Base-by-base conservation (phyloP, 192 early-diverging fungal genomes). In the Rhizophagus prolifer region DNA sequence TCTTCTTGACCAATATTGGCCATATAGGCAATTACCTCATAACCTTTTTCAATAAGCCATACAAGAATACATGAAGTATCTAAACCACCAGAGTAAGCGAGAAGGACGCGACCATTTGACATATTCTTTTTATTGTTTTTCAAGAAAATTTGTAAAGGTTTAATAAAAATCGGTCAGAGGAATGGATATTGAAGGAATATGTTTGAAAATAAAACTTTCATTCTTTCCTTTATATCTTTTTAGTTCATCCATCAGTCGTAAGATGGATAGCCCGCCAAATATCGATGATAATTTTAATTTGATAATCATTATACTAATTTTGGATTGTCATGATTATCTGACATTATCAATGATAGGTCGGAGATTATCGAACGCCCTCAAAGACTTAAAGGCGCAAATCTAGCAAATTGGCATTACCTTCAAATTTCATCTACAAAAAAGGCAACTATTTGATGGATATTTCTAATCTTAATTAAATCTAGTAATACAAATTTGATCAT, bases 31-130 rank as follows among this genome's bases (percentile, higher is more conserved):
- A 97, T 85, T 47, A 98, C 97, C 79, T 99, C 96, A 87, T 95
- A 99, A 72, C 96, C 96, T 86, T 98, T 88, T 76, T 99, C 97
- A 79, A 97, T 93, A 70, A 99, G 89, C 96, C 96, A 99, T 14
- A 90, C 97, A 65, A 99, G 92, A 81, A 99, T 99, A 87, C 96
- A 98, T 74, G 97, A 99, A 63, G 97, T 99, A 84, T 99, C 97
- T 67, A 99, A 91, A 73, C 96, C 97, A 79, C 97, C 97, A 70
- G 95, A 96, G 87, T 98, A 98, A 74, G 97, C 97, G 38, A 98
- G 90, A 72, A 95, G 87, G 70, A 98, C 96, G 61, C 92, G 90
- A 74, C 92, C 93, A 85, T 95, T 94, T 84, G 88, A 82, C 74
- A 88, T 86, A 74, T 80, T 34, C 31, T 78, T 79, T 25, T 70